phyloP scores from a whole-genome alignment of 106 monocot species.

The Dendrobium officinale region DNA sequence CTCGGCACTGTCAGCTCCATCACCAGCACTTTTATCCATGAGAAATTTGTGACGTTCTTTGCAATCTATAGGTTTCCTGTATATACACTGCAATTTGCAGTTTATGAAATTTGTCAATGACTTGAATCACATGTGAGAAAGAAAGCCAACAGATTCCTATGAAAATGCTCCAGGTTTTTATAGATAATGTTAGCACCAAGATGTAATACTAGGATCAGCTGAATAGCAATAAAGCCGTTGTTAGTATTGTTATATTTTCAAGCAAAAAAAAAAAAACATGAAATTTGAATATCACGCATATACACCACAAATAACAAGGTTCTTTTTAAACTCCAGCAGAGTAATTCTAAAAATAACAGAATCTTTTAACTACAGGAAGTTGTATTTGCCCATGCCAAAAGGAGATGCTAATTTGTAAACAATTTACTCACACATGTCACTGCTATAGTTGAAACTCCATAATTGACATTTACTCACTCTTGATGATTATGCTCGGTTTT shows the following conservation, averaged over 20 bases:
- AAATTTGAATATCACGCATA: not conserved
- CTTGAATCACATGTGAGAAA: constrained; percentile 1
- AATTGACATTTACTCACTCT: not conserved
- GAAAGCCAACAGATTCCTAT: not conserved
- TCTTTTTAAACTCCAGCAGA: not conserved
- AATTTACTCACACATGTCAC: not conserved
- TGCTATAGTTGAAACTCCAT: not conserved
- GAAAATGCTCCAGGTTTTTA: constrained; percentile 1
- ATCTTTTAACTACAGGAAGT: not conserved
- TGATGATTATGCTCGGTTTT: not conserved
- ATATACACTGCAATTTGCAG: constrained; percentile 58
- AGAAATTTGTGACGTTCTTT: constrained; percentile 89
- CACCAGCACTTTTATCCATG: constrained; percentile 76
- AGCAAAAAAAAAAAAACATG: not conserved
- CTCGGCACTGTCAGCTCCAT: constrained; percentile 99
- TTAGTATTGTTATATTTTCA: not conserved
- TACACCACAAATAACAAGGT: not conserved
- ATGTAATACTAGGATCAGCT: not conserved
- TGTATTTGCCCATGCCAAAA: not conserved
- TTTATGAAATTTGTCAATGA: constrained; percentile 12
- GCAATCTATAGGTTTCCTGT: constrained; percentile 77
- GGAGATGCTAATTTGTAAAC: not conserved
- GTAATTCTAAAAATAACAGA: not conserved
- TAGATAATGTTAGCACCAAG: not conserved
- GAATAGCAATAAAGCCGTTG: not conserved